Conservation (phyloP, 169 alveolate genomes). For the Eimeria maxima region DNA sequence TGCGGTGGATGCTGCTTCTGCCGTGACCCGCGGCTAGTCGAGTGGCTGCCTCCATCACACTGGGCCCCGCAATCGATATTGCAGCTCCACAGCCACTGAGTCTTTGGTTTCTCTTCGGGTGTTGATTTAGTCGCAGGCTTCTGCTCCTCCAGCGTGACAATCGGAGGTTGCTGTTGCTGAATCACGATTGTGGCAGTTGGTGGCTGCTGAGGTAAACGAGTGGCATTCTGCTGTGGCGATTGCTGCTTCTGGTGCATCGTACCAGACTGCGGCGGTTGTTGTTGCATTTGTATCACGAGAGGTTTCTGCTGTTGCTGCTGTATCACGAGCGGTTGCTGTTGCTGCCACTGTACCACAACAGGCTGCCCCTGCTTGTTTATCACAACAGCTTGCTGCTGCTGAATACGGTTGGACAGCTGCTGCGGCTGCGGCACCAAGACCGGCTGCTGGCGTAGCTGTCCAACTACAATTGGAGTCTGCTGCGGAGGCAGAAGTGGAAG, state of each 20-base stretch:
- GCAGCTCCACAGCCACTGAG: constrained; percentile 50
- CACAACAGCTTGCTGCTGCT: neutral
- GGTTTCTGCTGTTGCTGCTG: constrained; percentile 21
- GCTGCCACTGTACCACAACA: constrained; percentile 12
- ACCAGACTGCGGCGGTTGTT: neutral
- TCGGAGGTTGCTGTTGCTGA: neutral
- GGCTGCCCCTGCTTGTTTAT: constrained; percentile 22
- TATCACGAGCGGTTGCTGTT: neutral
- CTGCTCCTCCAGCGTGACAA: neutral
- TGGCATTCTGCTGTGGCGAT: neutral
- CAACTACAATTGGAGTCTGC: neutral
- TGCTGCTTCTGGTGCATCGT: neutral
- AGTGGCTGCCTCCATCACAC: neutral
- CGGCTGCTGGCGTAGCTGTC: neutral
- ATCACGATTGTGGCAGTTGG: constrained; percentile 1
- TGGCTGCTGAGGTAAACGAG: neutral
- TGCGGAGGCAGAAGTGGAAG: constrained; percentile 21
- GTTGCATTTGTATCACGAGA: neutral
- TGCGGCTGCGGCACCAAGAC: constrained; percentile 13
- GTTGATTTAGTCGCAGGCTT: neutral
- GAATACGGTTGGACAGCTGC: neutral
- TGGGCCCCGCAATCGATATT: constrained; percentile 25
- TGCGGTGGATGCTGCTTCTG: constrained; percentile 12
- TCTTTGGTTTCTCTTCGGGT: constrained; percentile 35
- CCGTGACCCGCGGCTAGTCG: neutral